Conservation (phyloP, 345 rosid genomes). For the Corymbia maculata region DNA sequence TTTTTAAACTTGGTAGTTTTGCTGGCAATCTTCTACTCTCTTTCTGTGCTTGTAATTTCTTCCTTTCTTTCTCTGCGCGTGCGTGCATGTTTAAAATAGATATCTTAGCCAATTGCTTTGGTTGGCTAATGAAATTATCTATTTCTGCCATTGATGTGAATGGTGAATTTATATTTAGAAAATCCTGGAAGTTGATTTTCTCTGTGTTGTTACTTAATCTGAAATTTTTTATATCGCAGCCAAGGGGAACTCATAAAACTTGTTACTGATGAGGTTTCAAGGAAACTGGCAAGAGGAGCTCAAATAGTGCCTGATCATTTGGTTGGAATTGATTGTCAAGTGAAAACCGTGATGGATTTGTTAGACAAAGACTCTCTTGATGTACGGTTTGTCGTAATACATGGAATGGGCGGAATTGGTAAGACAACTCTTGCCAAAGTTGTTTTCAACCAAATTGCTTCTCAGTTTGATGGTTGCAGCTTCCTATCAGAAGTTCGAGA, state of each 20-base stretch:
- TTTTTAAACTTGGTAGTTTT: background rate
- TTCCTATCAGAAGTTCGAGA: background rate
- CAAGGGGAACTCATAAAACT: background rate
- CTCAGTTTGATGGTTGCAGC: background rate
- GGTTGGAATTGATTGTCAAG: background rate
- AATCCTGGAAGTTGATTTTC: background rate
- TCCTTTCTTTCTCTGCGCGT: background rate
- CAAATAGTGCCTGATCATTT: background rate
- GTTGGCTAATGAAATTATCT: background rate
- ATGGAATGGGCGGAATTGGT: constrained; percentile 3
- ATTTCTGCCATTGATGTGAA: background rate
- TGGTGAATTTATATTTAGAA: background rate
- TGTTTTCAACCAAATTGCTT: background rate
- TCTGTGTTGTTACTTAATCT: background rate
- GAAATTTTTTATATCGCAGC: background rate
- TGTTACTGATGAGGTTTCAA: background rate
- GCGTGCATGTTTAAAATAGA: background rate
- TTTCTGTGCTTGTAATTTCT: background rate
- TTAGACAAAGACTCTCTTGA: background rate
- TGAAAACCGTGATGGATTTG: background rate
- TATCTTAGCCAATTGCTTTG: background rate
- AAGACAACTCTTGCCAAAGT: constrained; percentile 6
- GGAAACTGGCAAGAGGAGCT: background rate
- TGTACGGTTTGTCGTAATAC: background rate
- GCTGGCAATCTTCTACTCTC: background rate